These are phyloP conservation scores for Colletotrichum liaoningense DNA, from an alignment of 2,329 filamentous ascomycete species.

Conservation along the genomic window DNA sequence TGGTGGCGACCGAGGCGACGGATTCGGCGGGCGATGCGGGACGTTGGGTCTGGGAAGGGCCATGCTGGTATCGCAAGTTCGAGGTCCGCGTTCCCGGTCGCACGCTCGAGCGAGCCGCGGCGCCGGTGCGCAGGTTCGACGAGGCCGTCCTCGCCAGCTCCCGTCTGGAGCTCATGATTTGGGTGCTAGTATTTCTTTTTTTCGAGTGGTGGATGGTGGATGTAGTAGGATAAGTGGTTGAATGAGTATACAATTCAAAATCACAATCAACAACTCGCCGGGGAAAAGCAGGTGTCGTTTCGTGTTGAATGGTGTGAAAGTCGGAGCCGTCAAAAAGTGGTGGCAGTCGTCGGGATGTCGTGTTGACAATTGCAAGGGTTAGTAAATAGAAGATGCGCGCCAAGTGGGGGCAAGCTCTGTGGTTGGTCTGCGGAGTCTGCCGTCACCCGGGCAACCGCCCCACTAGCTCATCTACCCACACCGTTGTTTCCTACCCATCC, in stretches of 20 bases:
- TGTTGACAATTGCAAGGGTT: constrained; percentile 32
- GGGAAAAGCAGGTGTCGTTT: neutral
- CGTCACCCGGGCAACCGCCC: constrained; percentile 18
- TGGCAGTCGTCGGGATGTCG: neutral
- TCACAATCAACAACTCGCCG: neutral
- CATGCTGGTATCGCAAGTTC: constrained; percentile 33
- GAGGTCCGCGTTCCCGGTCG: constrained; percentile 33
- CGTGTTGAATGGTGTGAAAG: constrained; percentile 11
- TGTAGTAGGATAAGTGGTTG: neutral
- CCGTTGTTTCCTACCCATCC: constrained; percentile 1
- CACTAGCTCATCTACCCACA: neutral
- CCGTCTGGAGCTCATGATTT: constrained; percentile 35
- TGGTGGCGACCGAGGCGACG: constrained; percentile 67
- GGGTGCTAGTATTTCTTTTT: neutral
- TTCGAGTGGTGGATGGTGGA: neutral
- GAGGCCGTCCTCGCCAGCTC: constrained; percentile 36
- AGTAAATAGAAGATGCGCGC: constrained; percentile 34
- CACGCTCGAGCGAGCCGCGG: constrained; percentile 24
- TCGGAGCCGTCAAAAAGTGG: neutral
- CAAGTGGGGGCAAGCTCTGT: constrained; percentile 12
- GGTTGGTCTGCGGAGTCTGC: neutral
- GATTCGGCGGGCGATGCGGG: constrained; percentile 79
- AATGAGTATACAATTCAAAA: neutral
- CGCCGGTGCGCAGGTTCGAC: constrained; percentile 31
- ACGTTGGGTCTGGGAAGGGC: constrained; percentile 42